Conservation (phyloP, 176 grass and related monocot genomes). For the Neostapfia colusana region DNA sequence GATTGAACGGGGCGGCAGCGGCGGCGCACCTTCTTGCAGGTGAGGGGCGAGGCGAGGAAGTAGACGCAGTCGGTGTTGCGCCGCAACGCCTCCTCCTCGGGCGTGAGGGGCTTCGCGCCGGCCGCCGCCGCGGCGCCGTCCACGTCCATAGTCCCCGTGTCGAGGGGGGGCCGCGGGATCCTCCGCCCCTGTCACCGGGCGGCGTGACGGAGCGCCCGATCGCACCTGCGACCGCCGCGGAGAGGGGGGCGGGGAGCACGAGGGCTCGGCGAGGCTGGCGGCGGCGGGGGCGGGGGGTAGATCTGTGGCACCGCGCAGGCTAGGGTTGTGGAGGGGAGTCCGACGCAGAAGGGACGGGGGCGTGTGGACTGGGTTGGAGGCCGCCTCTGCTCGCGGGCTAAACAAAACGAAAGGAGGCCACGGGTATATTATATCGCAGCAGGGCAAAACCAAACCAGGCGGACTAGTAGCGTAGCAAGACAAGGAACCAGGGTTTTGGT, state of each 20-base stretch:
- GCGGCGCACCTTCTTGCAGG: slow-evolving; percentile 83
- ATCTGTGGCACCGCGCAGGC: slow-evolving; percentile 27
- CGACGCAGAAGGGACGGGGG: neutral
- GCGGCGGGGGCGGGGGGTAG: slow-evolving; percentile 18
- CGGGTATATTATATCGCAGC: neutral
- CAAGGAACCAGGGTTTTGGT: neutral
- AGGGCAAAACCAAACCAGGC: no score
- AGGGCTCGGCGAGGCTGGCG: slow-evolving; percentile 24
- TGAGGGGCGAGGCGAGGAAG: slow-evolving; percentile 94
- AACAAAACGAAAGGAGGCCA: neutral
- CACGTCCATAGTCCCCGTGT: slow-evolving; percentile 53
- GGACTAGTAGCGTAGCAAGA: neutral
- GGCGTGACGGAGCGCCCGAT: slow-evolving; percentile 16
- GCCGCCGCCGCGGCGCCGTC: slow-evolving; percentile 23
- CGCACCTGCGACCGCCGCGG: neutral
- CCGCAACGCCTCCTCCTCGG: slow-evolving; percentile 79
- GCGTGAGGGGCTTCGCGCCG: slow-evolving; percentile 42
- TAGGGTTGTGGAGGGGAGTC: slow-evolving; percentile 32
- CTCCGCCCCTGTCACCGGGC: slow-evolving; percentile 1
- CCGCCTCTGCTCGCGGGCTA: slow-evolving; percentile 4
- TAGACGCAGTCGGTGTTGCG: slow-evolving; percentile 95
- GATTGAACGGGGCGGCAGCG: neutral
- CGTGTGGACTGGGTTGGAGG: slow-evolving; percentile 25
- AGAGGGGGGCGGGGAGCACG: neutral
- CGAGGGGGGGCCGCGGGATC: slow-evolving; percentile 3